Conservation (phyloP, 306 rosid genomes). For the Canavalia ensiformis region DNA sequence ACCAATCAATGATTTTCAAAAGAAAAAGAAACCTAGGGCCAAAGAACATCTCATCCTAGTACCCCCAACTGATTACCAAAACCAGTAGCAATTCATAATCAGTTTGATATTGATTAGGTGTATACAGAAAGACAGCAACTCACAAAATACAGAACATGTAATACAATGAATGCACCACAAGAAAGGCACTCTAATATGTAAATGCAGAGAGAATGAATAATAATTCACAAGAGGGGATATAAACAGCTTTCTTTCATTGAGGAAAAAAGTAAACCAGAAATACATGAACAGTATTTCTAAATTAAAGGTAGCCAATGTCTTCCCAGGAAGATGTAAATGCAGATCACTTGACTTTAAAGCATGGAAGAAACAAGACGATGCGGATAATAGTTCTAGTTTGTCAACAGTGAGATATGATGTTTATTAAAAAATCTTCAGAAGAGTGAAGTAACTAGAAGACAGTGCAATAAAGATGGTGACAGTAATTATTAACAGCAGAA, state of each 20-base stretch:
- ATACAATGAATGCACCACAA: conserved; percentile 17
- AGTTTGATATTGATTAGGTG: not conserved
- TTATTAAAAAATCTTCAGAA: not conserved
- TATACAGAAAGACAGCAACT: not conserved
- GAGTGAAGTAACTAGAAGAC: not conserved
- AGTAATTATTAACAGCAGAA: not conserved
- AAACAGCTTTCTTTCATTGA: not conserved
- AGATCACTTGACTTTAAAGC: not conserved
- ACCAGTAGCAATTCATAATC: not conserved
- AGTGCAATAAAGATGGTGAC: conserved; percentile 11
- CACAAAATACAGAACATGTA: not conserved
- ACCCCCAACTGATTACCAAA: not conserved
- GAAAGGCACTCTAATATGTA: conserved; percentile 6
- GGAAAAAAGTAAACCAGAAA: not conserved
- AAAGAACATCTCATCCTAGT: conserved; percentile 7
- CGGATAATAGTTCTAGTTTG: not conserved
- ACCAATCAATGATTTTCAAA: not conserved
- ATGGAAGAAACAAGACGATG: not conserved
- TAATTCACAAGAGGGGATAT: not conserved
- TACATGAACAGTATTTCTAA: not conserved
- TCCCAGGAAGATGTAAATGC: not conserved
- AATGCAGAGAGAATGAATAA: conserved; percentile 9
- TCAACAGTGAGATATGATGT: not conserved
- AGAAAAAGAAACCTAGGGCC: conserved; percentile 14
- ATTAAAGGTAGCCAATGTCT: not conserved